Evolutionary conservation across 2,329 filamentous ascomycete genomes (phyloP).

Genomic region (Helminthosporium solani): DNA sequence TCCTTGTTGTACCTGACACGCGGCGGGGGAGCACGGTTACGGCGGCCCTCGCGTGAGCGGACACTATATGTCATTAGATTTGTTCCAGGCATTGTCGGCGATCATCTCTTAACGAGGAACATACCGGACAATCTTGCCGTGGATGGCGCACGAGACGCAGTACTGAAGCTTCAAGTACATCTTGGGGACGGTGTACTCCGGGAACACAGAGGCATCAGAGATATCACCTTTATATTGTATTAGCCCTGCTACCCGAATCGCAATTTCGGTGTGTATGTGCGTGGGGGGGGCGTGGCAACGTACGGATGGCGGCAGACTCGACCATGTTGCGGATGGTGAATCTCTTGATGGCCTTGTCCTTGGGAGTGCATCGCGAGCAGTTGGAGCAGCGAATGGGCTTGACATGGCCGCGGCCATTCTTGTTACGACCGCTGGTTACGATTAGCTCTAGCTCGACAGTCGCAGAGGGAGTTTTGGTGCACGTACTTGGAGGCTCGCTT

Average conservation of each 20-base stretch:
- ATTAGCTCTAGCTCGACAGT: constrained; percentile 42
- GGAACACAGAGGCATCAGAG: constrained; percentile 98
- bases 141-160: constrained; percentile 99
- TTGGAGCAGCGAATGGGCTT: constrained; percentile 96
- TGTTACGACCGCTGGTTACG: constrained; percentile 83
- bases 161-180: constrained; percentile 99
- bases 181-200: constrained; percentile 99
- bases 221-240: constrained; percentile 79
- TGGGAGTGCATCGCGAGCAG: constrained; percentile 82
- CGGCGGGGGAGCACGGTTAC: constrained; percentile 97
- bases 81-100: constrained; percentile 1
- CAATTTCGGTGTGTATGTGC: constrained; percentile 3
- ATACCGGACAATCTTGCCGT: constrained; percentile 99
- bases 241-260: constrained; percentile 18
- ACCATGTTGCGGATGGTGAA: constrained; percentile 99
- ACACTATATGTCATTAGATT: constrained; percentile 63
- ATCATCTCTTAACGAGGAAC: constrained; percentile 48
- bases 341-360: constrained; percentile 99
- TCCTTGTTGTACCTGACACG: constrained; percentile 99
- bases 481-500: constrained; percentile 73
- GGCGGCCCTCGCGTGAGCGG: constrained; percentile 92
- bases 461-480: constrained; percentile 16
- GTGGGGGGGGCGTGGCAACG: constrained; percentile 61
- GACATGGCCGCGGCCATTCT: constrained; percentile 99
- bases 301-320: constrained; percentile 99